Evolutionary conservation across 1,284 basidiomycete genomes (phyloP), one percentile per base, ranked within the genome.

Genomic region (Inonotus hispidus): DNA sequence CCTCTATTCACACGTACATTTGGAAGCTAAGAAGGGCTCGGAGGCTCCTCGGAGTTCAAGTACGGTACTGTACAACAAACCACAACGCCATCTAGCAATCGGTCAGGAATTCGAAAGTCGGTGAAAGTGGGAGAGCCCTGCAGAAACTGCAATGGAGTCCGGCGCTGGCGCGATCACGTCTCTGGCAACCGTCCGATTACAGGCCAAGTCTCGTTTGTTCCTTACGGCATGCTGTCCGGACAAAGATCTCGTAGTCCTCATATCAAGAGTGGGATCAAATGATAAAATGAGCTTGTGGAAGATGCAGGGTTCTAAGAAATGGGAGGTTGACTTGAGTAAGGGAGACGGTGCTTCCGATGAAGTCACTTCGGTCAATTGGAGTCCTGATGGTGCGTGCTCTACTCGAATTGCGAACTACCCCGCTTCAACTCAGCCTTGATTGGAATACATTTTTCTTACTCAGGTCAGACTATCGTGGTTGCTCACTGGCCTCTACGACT

Each of bases 241-340:
- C 74, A 92, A 92, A 72, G 90, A 93, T 72, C 75, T 92, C 32
- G 74, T 91, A 10, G 75, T 86, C 19, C 74, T 92, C 8, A 75
- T 91, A 49, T 84, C 84, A 61, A 80, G 82, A 38, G 73, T 85
- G 19, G 86, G 83, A 29, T 82, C 82, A 39, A 79, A 81, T 63
- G 87, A 90, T 67, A 80, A 82, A 63, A 72, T 92, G 67, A 83
- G 84, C 65, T 76, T 93, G 35, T 92, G 88, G 88, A 91, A 89
- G 66, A 81, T 87, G 71, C 84, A 88, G 66, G 90, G 90, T 14
- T 74, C 82, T 3, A 90, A 84, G 71, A 85, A 87, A 64, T 93
- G 90, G 90, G 90, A 92, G 68, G 77, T 88, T 32, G 85, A 87
- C 66, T 76, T 88, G 21, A 70, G 72, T 37, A 35, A 41, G 14